Conservation (phyloP, 2,329 filamentous ascomycete species). For the Calycina herbarum region DNA sequence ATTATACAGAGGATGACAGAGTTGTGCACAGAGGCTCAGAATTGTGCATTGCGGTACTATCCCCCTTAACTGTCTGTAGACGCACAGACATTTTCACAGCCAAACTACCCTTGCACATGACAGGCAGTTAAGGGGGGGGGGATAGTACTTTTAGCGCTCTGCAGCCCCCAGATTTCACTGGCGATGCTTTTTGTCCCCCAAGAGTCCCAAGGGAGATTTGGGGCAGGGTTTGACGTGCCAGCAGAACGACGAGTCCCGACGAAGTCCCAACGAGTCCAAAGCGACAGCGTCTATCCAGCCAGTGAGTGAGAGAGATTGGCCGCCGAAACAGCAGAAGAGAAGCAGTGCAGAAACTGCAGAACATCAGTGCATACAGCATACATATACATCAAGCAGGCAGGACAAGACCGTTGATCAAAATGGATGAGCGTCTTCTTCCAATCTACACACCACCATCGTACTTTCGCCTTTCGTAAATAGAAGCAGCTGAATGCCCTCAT, state of each 20-base stretch:
- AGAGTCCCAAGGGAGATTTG: neutral
- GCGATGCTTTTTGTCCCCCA: neutral
- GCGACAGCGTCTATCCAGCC: slow-evolving; percentile 11
- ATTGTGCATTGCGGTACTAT: slow-evolving; percentile 14
- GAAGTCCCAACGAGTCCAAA: neutral
- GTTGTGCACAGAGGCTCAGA: slow-evolving; percentile 22
- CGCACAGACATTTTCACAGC: no score
- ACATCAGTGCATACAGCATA: neutral
- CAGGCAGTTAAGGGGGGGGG: no score
- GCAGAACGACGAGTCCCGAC: no score
- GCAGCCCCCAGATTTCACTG: slow-evolving; percentile 20
- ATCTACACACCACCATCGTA: neutral
- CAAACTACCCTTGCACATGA: no score
- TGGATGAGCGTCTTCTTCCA: no score
- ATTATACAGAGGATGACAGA: slow-evolving; percentile 11
- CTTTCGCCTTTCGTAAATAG: neutral
- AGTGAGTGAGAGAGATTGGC: neutral
- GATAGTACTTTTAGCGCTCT: slow-evolving; percentile 24
- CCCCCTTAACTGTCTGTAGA: no score
- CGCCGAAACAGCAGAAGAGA: neutral
- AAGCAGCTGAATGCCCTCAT: neutral
- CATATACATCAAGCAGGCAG: no score
- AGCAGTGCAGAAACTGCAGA: neutral
- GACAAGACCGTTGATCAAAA: no score
- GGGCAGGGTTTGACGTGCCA: no score